Evolutionary conservation across 148 eudicot genomes (phyloP), one percentile per base, ranked within the genome.

Genomic region (Diospyros kaki): DNA sequence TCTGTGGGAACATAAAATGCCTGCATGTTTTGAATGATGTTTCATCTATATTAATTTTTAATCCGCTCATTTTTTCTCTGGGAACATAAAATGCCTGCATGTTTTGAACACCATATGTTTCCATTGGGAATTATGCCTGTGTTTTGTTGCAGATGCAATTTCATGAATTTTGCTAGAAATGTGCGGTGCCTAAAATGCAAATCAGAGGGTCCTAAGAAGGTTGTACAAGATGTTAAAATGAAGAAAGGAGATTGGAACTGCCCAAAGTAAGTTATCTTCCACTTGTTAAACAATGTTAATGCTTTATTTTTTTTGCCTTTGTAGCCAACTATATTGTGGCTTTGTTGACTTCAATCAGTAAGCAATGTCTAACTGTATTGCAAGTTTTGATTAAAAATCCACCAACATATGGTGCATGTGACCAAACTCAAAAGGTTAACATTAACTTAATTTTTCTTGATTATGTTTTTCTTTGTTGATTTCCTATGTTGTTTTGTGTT

Each of bases 241-340:
- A 89, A 89, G 82, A 82, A 81, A 71, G 93, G 93, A 72, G 98
- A 94, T 74, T 94, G 98, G 98, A 82, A 87, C 73, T 94, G 98
- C 83, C 88, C 90, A 53, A 64, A 81, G 98, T 94, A 85, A 87
- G 96, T 85, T 42, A 17, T 44, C 73, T 64, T 41, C 44, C 64
- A 12, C 67, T n/a, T 66, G 58, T 66, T 45, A 66, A 38, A 44
- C 58, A 28, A 48, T 18, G 8, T 39, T 11, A 46, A n/a, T 72
- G 65, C 43, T 45, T 18, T 60, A 45, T 11, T 59, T 13, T 18
- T 28, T 8, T 12, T 48, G 18, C n/a, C 28, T 59, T 48, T 14
- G 46, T 67, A 41, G 65, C n/a, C 55, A 59, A 73, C 4, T 50
- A 59, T 1, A 6, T 10, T 58, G 4, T 14, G 65, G 4, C 13